Base-by-base conservation (phyloP, 2,329 filamentous ascomycete genomes). In the Lomentospora prolificans region DNA sequence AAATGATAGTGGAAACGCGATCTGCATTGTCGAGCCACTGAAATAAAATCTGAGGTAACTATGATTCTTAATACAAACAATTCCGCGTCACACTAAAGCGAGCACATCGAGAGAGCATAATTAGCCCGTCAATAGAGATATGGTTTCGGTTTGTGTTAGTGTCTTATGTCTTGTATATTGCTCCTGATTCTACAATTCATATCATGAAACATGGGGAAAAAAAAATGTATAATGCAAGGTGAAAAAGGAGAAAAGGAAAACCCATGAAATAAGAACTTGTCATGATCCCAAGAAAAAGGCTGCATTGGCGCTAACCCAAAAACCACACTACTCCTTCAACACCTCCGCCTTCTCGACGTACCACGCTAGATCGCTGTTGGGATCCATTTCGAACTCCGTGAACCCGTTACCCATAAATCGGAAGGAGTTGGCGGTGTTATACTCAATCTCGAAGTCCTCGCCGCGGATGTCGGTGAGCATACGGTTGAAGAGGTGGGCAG, bases 341-440 rank as follows among this genome's bases (percentile, higher is more conserved):
- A 51, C 50, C 41, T 58, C 60, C 6, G 55, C 53, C 50, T 58
- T 59, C 33, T 59, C 58, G 25, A 64, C 63, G 48, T 64, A 67
- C 61, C 61, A 66, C 24, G 61, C 62, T 60, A 61, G 54, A 57
- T 65, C 65, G 25, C 61, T 66, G 17, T 67, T 66, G 12, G 50
- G 22, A 12, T 69, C 63, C 62, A 69, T 65, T 59, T 75, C 71
- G 57, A 65, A 65, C 39, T 64, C 63, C 2, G 72, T 72, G 58
- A 73, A 72, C 1, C 75, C 75, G 62, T 76, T 77, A 0, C 75
- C 75, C 72, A 78, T 70, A 59, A 76, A 76, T 25, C 69, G 58
- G 60, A 73, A 77, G 14, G 67, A 64, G 61, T 78, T 77, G n/a
- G 60, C 56, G 14, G 66, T 70, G 48, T 67, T 64, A 59, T 77